phyloP scores from a whole-genome alignment of 179 eudicot species.

The Silene vulgaris region DNA sequence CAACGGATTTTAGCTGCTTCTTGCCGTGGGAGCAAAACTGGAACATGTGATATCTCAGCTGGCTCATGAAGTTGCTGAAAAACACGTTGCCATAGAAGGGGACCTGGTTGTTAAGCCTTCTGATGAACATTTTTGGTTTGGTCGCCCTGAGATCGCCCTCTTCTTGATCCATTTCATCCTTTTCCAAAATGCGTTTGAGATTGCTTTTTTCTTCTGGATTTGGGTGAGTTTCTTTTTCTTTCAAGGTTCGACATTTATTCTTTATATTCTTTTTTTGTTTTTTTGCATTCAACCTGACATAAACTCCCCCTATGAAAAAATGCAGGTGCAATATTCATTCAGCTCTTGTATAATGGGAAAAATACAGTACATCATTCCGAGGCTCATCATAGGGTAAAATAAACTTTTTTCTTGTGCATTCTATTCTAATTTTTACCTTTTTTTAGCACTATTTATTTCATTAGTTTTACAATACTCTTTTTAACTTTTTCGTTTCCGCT shows the following conservation, averaged over 20 bases:
- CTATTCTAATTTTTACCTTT: neutral
- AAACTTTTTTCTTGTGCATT: no score
- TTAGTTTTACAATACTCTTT: no score
- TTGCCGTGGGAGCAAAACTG: constrained; percentile 87
- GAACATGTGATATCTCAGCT: constrained; percentile 76
- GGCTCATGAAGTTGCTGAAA: constrained; percentile 91
- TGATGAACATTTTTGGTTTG: constrained; percentile 90
- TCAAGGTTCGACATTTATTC: neutral
- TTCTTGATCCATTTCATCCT: constrained; percentile 80
- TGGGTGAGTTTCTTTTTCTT: constrained; percentile 45
- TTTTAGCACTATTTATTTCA: neutral
- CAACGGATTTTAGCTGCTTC: constrained; percentile 52
- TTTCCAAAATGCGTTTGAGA: constrained; percentile 93
- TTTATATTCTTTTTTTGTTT: neutral
- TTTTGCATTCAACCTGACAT: neutral
- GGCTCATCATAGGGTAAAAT: constrained; percentile 76
- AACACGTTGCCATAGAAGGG: constrained; percentile 78
- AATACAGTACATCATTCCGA: constrained; percentile 57
- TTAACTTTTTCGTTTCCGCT: neutral
- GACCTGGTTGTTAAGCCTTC: constrained; percentile 79
- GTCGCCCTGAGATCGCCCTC: constrained; percentile 57
- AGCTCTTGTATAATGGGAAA: constrained; percentile 92
- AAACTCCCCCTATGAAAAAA: neutral
- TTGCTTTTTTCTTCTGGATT: constrained; percentile 96
- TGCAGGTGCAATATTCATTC: constrained; percentile 60